Evolutionary conservation across 306 rosid species (phyloP).

Genomic region (Delonix regia): DNA sequence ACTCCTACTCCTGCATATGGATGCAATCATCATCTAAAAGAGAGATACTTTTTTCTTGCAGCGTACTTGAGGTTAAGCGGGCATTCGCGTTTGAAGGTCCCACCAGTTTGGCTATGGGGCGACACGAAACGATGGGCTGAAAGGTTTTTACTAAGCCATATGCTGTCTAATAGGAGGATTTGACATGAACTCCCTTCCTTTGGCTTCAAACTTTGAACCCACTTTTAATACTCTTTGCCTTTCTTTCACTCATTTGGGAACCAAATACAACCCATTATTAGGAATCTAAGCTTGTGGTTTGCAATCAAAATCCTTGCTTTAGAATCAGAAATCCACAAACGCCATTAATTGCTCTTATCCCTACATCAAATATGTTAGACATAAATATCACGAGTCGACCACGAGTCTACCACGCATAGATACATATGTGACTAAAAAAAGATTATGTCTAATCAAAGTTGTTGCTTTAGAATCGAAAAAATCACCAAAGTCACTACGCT

Average conservation of each 20-base stretch:
- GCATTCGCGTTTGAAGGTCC: slow-evolving; percentile 61
- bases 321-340: slow-evolving; percentile 49
- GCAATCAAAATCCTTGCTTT: slow-evolving; percentile 57
- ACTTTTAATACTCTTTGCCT: slow-evolving; percentile 34
- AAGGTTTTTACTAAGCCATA: slow-evolving; percentile 64
- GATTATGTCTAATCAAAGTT: too few relatives aligned
- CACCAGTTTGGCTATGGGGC: slow-evolving; percentile 51
- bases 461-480: not conserved
- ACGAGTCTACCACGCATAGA: too few relatives aligned
- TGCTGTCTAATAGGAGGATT: slow-evolving; percentile 49
- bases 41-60: slow-evolving; percentile 52
- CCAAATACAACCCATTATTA: slow-evolving; percentile 43
- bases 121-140: slow-evolving; percentile 90
- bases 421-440: too few relatives aligned
- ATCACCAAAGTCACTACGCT: not conserved
- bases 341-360: slow-evolving; percentile 9
- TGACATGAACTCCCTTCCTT: slow-evolving; percentile 64
- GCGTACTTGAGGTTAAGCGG: slow-evolving; percentile 75
- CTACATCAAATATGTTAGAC: not conserved
- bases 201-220: slow-evolving; percentile 25
- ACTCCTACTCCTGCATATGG: slow-evolving; percentile 43
- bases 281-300: slow-evolving; percentile 53
- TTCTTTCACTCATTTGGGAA: slow-evolving; percentile 34
- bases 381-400: too few relatives aligned
- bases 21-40: slow-evolving; percentile 85